These are phyloP conservation scores for Dentipellis fragilis DNA, from an alignment of 768 basidiomycete genomes.

Conservation along the genomic window DNA sequence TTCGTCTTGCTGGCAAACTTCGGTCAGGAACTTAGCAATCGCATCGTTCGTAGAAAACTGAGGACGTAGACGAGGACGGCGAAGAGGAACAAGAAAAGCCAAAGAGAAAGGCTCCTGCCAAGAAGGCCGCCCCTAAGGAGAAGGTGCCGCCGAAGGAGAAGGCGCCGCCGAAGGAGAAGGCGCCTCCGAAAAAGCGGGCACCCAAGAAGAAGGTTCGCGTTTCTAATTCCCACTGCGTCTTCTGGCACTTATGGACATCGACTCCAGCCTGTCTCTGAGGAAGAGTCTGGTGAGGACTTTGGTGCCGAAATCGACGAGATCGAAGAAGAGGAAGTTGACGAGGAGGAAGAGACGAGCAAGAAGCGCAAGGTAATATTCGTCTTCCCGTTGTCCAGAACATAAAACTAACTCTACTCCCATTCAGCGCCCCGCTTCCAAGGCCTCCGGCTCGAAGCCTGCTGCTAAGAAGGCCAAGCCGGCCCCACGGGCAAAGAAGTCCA, in stretches of 20 bases:
- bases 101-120: constrained; percentile 27
- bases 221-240: neutral
- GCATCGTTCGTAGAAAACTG: neutral
- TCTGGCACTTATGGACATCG: neutral
- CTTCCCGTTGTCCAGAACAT: neutral
- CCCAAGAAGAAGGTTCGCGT: constrained; percentile 21
- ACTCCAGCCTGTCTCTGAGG: constrained; percentile 21
- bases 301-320: constrained; percentile 32
- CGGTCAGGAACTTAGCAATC: neutral
- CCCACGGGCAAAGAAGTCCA: constrained; percentile 28
- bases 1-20: constrained; percentile 2
- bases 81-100: constrained; percentile 22
- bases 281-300: constrained; percentile 38
- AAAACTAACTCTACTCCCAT: neutral
- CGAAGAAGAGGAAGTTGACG: constrained; percentile 35
- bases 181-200: constrained; percentile 32
- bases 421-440: constrained; percentile 2
- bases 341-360: constrained; percentile 35
- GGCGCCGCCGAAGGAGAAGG: constrained; percentile 28
- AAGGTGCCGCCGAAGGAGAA: constrained; percentile 31
- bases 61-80: constrained; percentile 25
- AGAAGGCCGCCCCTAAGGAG: constrained; percentile 28
- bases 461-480: constrained; percentile 29
- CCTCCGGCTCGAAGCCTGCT: constrained; percentile 1
- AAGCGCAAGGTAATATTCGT: constrained; percentile 56